phyloP scores from a whole-genome alignment of 257 asterid genomes.

The Capsicum rhomboideum region DNA sequence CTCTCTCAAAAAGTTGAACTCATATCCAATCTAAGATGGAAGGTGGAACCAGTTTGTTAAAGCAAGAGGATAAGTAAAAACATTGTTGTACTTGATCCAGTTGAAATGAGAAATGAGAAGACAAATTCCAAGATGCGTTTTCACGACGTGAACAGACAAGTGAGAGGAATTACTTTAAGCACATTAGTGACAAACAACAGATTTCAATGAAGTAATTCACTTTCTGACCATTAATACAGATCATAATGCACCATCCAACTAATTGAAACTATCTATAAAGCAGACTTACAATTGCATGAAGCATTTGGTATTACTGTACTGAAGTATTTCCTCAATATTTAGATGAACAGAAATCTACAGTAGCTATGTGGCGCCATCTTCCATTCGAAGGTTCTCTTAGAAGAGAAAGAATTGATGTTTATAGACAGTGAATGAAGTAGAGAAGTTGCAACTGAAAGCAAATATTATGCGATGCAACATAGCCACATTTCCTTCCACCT shows the following conservation, averaged over 20 bases:
- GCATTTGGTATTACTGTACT: neutral
- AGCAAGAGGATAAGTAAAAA: neutral
- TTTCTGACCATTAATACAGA: neutral
- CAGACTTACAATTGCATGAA: neutral
- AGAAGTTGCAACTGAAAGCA: neutral
- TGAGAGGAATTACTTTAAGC: neutral
- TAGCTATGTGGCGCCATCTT: neutral
- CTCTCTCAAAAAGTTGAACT: slow-evolving; percentile 84
- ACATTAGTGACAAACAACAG: neutral
- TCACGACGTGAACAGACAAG: neutral
- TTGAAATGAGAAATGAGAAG: neutral
- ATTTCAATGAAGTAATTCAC: neutral
- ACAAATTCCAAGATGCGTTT: neutral
- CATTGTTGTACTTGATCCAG: neutral
- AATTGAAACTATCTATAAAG: neutral
- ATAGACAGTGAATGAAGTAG: neutral
- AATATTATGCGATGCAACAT: neutral
- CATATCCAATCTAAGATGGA: slow-evolving; percentile 68
- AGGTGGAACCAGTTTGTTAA: slow-evolving; percentile 1
- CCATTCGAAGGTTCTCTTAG: neutral
- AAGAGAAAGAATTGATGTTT: neutral
- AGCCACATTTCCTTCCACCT: neutral
- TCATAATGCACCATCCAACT: neutral
- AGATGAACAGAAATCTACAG: neutral
- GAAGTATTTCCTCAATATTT: neutral